phyloP scores from a whole-genome alignment of 768 basidiomycete genomes.

The Coprinopsis strossmayeri region DNA sequence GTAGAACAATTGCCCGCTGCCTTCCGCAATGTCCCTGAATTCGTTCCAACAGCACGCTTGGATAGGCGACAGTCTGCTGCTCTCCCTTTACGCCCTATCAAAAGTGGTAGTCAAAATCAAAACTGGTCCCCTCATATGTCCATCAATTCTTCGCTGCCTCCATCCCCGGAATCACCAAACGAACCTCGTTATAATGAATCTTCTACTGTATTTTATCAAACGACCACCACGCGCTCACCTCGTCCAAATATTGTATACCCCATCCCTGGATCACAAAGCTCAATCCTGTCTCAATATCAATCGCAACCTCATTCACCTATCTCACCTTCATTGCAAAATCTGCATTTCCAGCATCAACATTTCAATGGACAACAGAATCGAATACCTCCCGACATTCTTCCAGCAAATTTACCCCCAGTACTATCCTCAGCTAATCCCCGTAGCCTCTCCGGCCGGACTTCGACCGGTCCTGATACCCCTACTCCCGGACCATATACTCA shows the following conservation, averaged over 20 bases:
- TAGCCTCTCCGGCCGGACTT: slow-evolving; percentile 18
- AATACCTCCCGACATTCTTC: slow-evolving; percentile 37
- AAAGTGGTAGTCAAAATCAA: slow-evolving; percentile 31
- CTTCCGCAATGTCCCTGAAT: slow-evolving; percentile 19
- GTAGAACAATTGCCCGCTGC: slow-evolving; percentile 18
- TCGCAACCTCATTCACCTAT: slow-evolving; percentile 11
- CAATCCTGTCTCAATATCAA: slow-evolving; percentile 36
- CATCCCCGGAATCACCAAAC: slow-evolving; percentile 40
- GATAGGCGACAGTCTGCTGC: slow-evolving; percentile 38
- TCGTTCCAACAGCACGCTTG: slow-evolving; percentile 24
- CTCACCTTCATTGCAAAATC: slow-evolving; percentile 6
- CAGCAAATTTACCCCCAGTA: slow-evolving; percentile 33
- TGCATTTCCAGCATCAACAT: slow-evolving; percentile 18
- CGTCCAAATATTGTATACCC: slow-evolving; percentile 43
- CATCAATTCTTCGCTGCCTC: slow-evolving; percentile 36
- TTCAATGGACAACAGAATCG: slow-evolving; percentile 14
- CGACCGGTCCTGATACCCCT: slow-evolving; percentile 34
- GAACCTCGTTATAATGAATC: slow-evolving; percentile 33
- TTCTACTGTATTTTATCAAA: slow-evolving; percentile 67
- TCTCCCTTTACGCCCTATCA: slow-evolving; percentile 28
- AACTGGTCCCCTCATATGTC: slow-evolving; percentile 33
- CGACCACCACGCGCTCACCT: slow-evolving; percentile 41
- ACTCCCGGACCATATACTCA: slow-evolving; percentile 39
- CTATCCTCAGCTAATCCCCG: slow-evolving; percentile 32
- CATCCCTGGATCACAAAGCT: slow-evolving; percentile 31